Percentiles rank a stretch among this genome's conserved stretches.
phyloP scores from a whole-genome alignment of 2,329 filamentous ascomycete genomes.

The Phoma sp. region DNA sequence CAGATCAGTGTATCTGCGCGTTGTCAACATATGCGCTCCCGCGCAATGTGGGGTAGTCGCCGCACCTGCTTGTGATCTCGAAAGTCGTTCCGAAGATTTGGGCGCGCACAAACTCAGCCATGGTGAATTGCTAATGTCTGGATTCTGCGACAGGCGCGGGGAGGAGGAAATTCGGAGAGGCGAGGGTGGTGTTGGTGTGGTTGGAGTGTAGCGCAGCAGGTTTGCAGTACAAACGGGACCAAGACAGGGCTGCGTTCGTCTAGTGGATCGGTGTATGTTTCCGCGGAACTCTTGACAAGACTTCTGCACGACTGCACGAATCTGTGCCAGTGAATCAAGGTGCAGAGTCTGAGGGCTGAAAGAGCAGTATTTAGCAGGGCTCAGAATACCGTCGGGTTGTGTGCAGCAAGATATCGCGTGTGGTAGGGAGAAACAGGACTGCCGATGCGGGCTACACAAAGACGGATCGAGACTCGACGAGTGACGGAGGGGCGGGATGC shows the following conservation, averaged over 20 bases:
- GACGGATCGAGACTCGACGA: slow-evolving; percentile 27
- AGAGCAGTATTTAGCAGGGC: slow-evolving; percentile 5
- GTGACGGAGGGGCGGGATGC: slow-evolving; percentile 23
- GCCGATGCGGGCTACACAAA: slow-evolving; percentile 25
- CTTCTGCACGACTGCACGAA: slow-evolving; percentile 15
- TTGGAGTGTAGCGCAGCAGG: slow-evolving; percentile 31
- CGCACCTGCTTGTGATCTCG: slow-evolving; percentile 96
- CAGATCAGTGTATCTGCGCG: slow-evolving; percentile 86
- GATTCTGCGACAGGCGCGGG: slow-evolving; percentile 31
- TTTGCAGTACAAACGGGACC: slow-evolving; percentile 31
- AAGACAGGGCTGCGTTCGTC: slow-evolving; percentile 24
- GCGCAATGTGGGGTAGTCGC: slow-evolving; percentile 33
- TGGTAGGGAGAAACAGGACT: slow-evolving; percentile 27
- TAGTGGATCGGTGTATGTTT: slow-evolving; percentile 27
- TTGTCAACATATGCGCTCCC: slow-evolving; percentile 30
- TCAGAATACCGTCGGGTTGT: slow-evolving; percentile 6
- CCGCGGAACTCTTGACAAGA: slow-evolving; percentile 20
- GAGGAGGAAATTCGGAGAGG: slow-evolving; percentile 22
- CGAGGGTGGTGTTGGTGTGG: slow-evolving; percentile 22
- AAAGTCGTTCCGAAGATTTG: slow-evolving; percentile 99
- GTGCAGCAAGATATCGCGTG: slow-evolving; percentile 21
- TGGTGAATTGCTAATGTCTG: slow-evolving; percentile 56
- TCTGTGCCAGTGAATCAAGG: slow-evolving; percentile 2
- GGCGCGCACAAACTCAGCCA: slow-evolving; percentile 99
- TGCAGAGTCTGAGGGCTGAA: not conserved